These are phyloP conservation scores for Hymenoscyphus infarciens DNA, from an alignment of 2,329 filamentous ascomycete genomes.

Conservation along the genomic window DNA sequence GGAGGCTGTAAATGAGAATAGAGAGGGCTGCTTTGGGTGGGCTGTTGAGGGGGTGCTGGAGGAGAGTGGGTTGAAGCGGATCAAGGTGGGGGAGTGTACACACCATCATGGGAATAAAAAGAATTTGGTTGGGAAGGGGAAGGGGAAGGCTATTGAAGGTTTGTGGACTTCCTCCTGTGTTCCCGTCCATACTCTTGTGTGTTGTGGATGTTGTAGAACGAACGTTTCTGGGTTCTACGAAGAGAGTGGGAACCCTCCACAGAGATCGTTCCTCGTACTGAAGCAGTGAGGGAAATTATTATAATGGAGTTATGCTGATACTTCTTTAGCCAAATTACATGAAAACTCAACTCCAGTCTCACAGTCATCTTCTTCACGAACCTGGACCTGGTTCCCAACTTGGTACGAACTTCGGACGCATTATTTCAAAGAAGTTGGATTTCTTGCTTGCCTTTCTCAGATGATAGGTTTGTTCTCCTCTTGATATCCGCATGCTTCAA, in stretches of 20 bases:
- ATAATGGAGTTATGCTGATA: neutral
- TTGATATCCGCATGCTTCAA: neutral
- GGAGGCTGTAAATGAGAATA: constrained; percentile 66
- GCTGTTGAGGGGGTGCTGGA: constrained; percentile 51
- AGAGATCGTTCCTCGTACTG: neutral
- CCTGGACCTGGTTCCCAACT: constrained; percentile 60
- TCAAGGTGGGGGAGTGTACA: constrained; percentile 32
- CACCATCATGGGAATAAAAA: constrained; percentile 42
- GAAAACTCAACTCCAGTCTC: neutral
- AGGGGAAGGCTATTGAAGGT: constrained; percentile 25
- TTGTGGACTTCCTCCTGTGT: neutral
- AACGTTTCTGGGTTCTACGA: neutral
- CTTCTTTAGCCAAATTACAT: neutral
- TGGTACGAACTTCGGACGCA: constrained; percentile 53
- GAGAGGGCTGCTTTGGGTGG: constrained; percentile 65
- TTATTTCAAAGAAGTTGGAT: constrained; percentile 60
- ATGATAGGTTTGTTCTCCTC: constrained; percentile 41
- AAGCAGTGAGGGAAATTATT: neutral
- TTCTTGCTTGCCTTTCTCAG: constrained; percentile 56
- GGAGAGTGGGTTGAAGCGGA: constrained; percentile 22
- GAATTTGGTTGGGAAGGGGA: constrained; percentile 40
- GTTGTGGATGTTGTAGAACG: neutral
- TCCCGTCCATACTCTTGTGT: neutral
- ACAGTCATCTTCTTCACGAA: constrained; percentile 17
- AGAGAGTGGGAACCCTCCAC: neutral